Conservation (phyloP, 768 basidiomycete genomes). For the Trametes punicea region DNA sequence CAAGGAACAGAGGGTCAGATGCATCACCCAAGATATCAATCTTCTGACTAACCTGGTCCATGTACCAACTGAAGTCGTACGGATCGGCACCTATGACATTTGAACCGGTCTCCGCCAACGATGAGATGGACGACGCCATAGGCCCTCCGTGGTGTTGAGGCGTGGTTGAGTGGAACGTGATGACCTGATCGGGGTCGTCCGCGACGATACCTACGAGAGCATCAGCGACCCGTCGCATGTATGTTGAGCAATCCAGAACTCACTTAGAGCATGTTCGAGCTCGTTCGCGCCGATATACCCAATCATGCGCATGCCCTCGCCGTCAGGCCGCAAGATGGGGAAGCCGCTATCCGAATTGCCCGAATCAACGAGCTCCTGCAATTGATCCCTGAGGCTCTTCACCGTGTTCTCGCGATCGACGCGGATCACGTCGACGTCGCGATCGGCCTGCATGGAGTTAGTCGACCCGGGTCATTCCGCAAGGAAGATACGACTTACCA, state of each 20-base stretch:
- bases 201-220: conserved; percentile 60
- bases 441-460: conserved; percentile 49
- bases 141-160: conserved; percentile 36
- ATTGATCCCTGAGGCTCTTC: conserved; percentile 64
- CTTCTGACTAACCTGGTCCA: conserved; percentile 81
- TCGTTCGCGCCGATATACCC: conserved; percentile 93
- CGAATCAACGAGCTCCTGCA: conserved; percentile 52
- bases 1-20: background rate
- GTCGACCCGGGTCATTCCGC: background rate
- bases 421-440: conserved; percentile 65
- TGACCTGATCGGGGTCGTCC: conserved; percentile 61
- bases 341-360: conserved; percentile 82
- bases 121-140: conserved; percentile 58
- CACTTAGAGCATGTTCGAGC: conserved; percentile 88
- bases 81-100: conserved; percentile 41
- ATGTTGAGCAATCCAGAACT: conserved; percentile 28
- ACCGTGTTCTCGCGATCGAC: conserved; percentile 77
- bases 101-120: conserved; percentile 44
- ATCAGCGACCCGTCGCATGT: background rate
- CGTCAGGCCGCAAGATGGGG: conserved; percentile 67
- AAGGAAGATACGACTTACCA: conserved; percentile 52
- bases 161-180: conserved; percentile 58
- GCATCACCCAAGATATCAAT: background rate
- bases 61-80: conserved; percentile 83
- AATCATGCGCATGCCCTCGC: conserved; percentile 59